A percentile compares a stretch with the other conserved stretches of the same genome.
phyloP scores from a whole-genome alignment of 345 rosid species.

The Crucihimalaya himalaica region DNA sequence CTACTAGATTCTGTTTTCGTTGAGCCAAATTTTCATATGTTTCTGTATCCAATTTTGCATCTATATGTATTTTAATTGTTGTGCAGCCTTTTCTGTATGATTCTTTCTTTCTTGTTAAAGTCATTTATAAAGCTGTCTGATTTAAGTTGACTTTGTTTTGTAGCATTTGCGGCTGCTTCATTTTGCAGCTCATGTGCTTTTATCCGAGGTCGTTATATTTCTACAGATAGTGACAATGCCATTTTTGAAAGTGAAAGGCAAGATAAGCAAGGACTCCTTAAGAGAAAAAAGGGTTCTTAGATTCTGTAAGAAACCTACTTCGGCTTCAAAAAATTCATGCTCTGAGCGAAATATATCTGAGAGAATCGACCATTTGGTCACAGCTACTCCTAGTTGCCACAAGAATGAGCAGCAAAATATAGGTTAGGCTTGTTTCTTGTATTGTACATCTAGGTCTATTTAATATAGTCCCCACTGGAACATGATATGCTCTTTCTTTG shows the following conservation, averaged over 20 bases:
- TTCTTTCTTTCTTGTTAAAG: too few relatives aligned
- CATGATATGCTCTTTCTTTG: too few relatives aligned
- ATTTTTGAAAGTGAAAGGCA: conserved; percentile 18
- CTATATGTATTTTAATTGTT: too few relatives aligned
- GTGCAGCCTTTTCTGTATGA: too few relatives aligned
- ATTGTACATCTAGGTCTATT: not conserved
- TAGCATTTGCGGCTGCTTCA: not conserved
- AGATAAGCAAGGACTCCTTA: conserved; percentile 12
- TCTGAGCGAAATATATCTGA: not conserved
- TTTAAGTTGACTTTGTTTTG: not conserved
- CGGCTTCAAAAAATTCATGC: not conserved
- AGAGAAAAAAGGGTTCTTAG: conserved; percentile 11
- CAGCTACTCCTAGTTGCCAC: conserved; percentile 10
- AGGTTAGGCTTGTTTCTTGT: not conserved
- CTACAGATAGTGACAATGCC: not conserved
- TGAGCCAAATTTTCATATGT: too few relatives aligned
- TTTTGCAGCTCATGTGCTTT: too few relatives aligned
- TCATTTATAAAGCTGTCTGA: not conserved
- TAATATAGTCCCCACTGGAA: too few relatives aligned
- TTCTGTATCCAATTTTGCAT: too few relatives aligned
- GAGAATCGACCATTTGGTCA: not conserved
- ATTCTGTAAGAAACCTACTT: conserved; percentile 7
- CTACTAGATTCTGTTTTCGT: too few relatives aligned
- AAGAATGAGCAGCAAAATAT: not conserved
- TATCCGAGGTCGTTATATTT: not conserved